Base-by-base conservation (phyloP, 139 green algal species). In the Volvox reticuliferus region DNA sequence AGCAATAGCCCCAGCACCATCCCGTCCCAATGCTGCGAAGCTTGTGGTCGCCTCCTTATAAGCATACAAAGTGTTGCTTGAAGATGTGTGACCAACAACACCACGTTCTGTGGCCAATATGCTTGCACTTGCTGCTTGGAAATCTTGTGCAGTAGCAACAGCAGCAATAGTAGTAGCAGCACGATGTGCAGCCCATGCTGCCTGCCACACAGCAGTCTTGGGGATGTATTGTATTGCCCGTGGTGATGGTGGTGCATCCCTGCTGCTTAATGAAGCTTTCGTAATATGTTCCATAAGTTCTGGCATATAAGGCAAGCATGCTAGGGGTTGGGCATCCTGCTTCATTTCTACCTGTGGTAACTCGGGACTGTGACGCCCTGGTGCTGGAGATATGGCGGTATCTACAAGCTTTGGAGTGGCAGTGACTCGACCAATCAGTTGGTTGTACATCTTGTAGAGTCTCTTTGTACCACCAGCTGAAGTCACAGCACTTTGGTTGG, bases 181-280 rank as follows among this genome's bases (percentile, higher is more conserved):
- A 35, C 81, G 44, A 12, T 35, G 20, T 32, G 61, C 24, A 30
- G 61, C 30, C 44, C 61, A 77, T 24, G 62, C 32, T 18, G 81
- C 81, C 81, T 86, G 79, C 79, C 79, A 86, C 55, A 86, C 79
- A 12, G 81, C 81, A 12, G 81, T 32, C 19, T 30, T 30, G 14
- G 81, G 81, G 30, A 87, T 63, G 30, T 87, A 73, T 73, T 12
- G 81, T 63, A 87, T 32, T 22, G 81, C 44, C 55, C 61, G 0
- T 28, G 32, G 30, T 55, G 18, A 22, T 73, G 65, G 65, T 24
- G 65, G 65, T 30, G 65, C 65, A 73, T 28, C 65, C 65, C 21
- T 28, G 21, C 21, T 28, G 21, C 65, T 24, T 12, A 24, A 73
- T 16, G 21, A 9, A 16, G 65, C 65, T 28, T 73, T 24, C 12